Evolutionary conservation across 805 yeast species (phyloP), one percentile per base, ranked within the genome.

Genomic region (Candida insectalens): DNA sequence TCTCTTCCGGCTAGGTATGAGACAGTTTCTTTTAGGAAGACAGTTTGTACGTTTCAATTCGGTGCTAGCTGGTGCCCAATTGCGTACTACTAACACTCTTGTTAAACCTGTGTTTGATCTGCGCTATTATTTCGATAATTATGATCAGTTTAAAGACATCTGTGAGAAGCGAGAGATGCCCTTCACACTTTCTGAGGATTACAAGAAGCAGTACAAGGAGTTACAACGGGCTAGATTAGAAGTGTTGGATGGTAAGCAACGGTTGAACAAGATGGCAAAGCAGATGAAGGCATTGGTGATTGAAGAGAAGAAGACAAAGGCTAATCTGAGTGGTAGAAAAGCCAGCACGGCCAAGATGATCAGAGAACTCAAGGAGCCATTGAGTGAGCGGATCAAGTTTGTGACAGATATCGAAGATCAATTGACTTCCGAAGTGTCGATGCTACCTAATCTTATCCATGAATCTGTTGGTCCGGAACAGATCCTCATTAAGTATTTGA

Each of bases 361-460:
- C 13, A 37, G 50, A 6, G 31, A 41, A n/a, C 43, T 63, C 13
- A 42, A 54, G 36, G 54, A 54, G 4, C 28, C 38, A 1, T 26
- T 67, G 7, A 54, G 58, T n/a, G 31, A 40, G 1, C 41, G 47
- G 3, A 7, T 12, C 55, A 56, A 27, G 43, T 45, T 36, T 1
- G 40, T 51, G 16, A 55, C 43, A 7, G 35, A 28, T 1, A 38
- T 66, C 3, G 65, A 72, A 13, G 50, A 57, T 5, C 45, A 51
- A 3, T 51, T 78, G 0, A 51, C 53, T 23, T 37, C 47, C 0
- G 53, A 56, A 10, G 70, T 72, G 1, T 74, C 70, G 7, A 50
- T 61, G 1, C 54, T 83, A n/a, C 94, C 94, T 0, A 83, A 82
- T 46, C 49, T 68, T 16, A 53, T 81, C 1, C 74, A 73, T 37